Conservation (phyloP, 2,329 filamentous ascomycete species). For the Alternaria alternata region DNA sequence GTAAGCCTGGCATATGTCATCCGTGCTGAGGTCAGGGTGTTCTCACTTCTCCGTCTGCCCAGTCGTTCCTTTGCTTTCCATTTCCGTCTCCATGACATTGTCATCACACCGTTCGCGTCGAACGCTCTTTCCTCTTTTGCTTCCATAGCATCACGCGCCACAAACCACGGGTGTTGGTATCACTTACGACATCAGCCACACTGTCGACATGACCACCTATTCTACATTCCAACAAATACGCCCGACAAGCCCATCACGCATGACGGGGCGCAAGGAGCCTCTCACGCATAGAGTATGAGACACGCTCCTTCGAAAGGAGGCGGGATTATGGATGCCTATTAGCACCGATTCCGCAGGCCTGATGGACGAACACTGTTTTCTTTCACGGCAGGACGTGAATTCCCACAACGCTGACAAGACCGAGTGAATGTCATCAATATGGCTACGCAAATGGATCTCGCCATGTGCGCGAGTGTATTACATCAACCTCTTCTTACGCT, state of each 20-base stretch:
- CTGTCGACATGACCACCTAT: constrained; percentile 7
- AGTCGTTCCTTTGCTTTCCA: not conserved
- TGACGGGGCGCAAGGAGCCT: not conserved
- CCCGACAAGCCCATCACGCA: not conserved
- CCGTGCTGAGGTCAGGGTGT: not conserved
- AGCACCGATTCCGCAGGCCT: not conserved
- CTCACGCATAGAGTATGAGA: not conserved
- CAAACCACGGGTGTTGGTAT: not conserved
- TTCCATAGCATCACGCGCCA: constrained; percentile 8
- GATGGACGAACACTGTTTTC: not conserved
- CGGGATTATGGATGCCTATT: not conserved
- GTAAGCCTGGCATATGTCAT: constrained; percentile 2
- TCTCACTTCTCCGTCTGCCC: not conserved
- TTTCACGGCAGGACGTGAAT: not conserved
- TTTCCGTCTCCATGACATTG: not conserved
- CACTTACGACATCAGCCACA: constrained; percentile 10
- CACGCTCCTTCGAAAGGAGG: not conserved
- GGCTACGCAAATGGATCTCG: not conserved
- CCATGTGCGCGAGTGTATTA: not conserved
- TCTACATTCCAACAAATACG: constrained; percentile 3
- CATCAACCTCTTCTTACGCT: not conserved
- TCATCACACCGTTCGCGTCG: not conserved
- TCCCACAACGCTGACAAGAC: not conserved
- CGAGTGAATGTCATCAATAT: constrained; percentile 2
- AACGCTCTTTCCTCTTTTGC: not conserved